Evolutionary conservation across 2,329 filamentous ascomycete species (phyloP), one percentile per base, ranked within the genome.

Genomic region (Exophiala viscosa): DNA sequence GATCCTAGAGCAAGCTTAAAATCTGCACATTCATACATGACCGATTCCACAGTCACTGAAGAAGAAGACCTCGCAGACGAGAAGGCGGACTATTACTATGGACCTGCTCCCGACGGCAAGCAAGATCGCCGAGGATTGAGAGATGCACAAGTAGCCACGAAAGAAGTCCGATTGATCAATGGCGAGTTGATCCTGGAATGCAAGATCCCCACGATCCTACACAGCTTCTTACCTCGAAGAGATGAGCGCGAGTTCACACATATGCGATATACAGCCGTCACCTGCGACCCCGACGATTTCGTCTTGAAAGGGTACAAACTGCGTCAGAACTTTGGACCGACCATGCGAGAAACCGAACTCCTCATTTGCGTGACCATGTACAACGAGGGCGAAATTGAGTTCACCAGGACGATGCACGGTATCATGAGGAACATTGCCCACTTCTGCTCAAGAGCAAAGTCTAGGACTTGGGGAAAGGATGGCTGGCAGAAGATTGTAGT

Each of bases 401-500:
- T 99, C 64, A 96, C 93, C 5, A 84, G 93, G 42, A 99, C 93
- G 1, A 97, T 99, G 92, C 90, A 97, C 69, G 93, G 92, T 50
- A 89, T 99, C 51, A 95, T 99, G 88, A 90, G 95, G 70, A 99
- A 99, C 69, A 92, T 99, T 64, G 85, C 88, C 11, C 93, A 97
- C 69, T 96, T 99, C 72, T 99, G 93, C 76, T 90, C 86, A 15
- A 85, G 93, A 48, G 87, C 86, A 49, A 92, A 93, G 69, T 96
- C 90, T 5, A 83, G 93, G 54, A 97, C 91, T 0, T 99, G 93
- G 93, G 95, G 93, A 35, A 95, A 96, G 63, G 84, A 89, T 48
- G 93, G 93, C 3, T 99, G 93, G 93, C 90, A 99, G 72, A 99
- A 99, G 76, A 96, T 99, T 65, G 93, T 99, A 0, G 92, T 99